These are phyloP conservation scores for Sonneratia caseolaris DNA, from an alignment of 345 rosid species.

Conservation along the genomic window DNA sequence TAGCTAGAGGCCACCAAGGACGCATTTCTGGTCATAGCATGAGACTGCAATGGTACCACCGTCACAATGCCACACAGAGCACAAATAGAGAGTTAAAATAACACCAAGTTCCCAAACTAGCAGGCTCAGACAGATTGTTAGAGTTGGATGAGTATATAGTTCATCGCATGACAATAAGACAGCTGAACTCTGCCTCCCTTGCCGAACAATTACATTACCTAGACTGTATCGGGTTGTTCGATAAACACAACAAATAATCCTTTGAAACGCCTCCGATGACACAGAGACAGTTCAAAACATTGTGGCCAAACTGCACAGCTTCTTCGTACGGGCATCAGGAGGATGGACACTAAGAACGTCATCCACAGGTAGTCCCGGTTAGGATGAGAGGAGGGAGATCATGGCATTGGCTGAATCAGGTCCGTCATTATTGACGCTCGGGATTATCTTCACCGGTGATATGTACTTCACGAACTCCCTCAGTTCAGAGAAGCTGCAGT, in stretches of 20 bases:
- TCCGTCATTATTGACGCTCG: slow-evolving; percentile 78
- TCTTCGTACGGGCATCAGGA: neutral
- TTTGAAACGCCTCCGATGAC: neutral
- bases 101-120: too few species aligned
- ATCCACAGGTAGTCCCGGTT: neutral
- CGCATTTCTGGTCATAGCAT: too few species aligned
- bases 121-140: too few species aligned
- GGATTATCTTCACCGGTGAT: slow-evolving; percentile 65
- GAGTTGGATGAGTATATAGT: too few species aligned
- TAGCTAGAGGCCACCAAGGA: too few species aligned
- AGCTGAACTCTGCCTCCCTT: neutral
- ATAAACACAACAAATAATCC: neutral
- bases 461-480: slow-evolving; percentile 66
- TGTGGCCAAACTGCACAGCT: neutral
- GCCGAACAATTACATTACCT: neutral
- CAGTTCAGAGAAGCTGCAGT: slow-evolving; percentile 76
- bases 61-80: too few species aligned
- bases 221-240: neutral
- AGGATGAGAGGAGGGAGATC: slow-evolving; percentile 56
- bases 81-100: too few species aligned
- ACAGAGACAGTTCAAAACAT: neutral
- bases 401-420: slow-evolving; percentile 64
- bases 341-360: neutral
- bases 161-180: too few species aligned
- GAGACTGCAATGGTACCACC: too few species aligned